Evolutionary conservation across 164 flowering plant genomes (phyloP), one percentile per base, ranked within the genome.

Genomic region (Sedum album): DNA sequence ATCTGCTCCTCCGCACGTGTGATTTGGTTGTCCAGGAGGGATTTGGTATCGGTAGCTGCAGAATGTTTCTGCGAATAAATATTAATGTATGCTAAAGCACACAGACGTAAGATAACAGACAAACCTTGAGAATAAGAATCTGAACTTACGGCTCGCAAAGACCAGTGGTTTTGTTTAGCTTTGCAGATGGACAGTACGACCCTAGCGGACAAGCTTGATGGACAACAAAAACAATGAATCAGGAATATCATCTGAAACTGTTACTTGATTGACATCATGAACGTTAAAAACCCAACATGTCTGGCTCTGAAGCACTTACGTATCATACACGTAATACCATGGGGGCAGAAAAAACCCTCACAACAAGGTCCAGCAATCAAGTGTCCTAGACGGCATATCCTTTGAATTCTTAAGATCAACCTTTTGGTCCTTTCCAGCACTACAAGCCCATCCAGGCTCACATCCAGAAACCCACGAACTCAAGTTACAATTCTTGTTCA

Each of bases 381-480:
- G 65, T 70, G 80, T 78, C 79, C 99, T 84, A 2, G 61, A 17
- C 25, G 97, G 96, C 36, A 86, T 74, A 49, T 73, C 76, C 61
- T 80, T 71, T 0, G 81, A 66, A 66, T 86, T 79, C 70, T 73
- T 79, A 0, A 86, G 80, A 66, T 90, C 86, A 69, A 86, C 84
- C 38, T 76, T 81, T 60, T 76, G 53, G 30, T 72, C 72, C 30
- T 44, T 13, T 18, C 75, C 81, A 72, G 70, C 73, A 61, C 79
- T 74, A 67, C 99, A 94, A 67, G 94, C 96, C 99, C 99, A 94
- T 55, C 99, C 99, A 10, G 97, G 94, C 78, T 94, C 97, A 77
- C 97, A 94, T 23, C 99, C 99, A 61, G 82, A n/a, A 62, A 81
- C 76, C 97, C 97, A 92, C 1, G 82, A 70, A 7, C 90, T 78